Base-by-base conservation (phyloP, 1,139 yeast genomes). In the Sugiyamaella castrensis region DNA sequence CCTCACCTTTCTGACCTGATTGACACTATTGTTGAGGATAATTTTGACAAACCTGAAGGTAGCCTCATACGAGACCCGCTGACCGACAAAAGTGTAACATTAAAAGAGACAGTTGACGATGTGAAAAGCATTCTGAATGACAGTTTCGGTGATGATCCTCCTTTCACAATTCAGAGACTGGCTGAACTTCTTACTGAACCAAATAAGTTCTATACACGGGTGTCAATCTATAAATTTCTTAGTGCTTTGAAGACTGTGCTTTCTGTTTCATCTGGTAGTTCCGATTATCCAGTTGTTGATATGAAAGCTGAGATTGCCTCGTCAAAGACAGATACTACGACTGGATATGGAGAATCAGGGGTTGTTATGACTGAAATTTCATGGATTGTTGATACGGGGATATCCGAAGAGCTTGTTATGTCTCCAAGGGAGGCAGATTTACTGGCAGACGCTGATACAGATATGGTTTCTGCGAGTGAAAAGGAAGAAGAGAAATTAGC, bases 101-200 rank as follows among this genome's bases (percentile, higher is more conserved):
- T 64, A 1, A 57, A 55, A 3, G 53, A 57, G 11, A 54, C 61
- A 47, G 51, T 52, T 2, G 41, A 36, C n/a, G 55, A 61, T 7
- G 53, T 71, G 9, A 48, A 60, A 12, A 43, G 48, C 0, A 54
- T 60, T 27, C 57, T 77, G 33, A 35, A 49, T 1, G 53, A 45
- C 2, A 60, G 59, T 34, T 79, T 76, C 55, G 19, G 51, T 1
- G 53, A 57, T 1, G 52, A 61, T 1, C 83, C 87, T 1, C 88
- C 87, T 0, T 82, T 80, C 62, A 82, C 87, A 0, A 59, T 80
- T 1, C 71, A 73, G 42, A 64, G 88, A 47, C 56, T 82, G 8
- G 75, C 81, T 0, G 88, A 83, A 60, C 62, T 83, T 15, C 53
- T 81, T 1, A 45, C 64, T 0, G 62, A 68, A 11, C 83, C 84